Evolutionary conservation across 371 early-diverging fungal genomes (phyloP), one percentile per base, ranked within the genome.

Genomic region (Umbelopsis sp.): DNA sequence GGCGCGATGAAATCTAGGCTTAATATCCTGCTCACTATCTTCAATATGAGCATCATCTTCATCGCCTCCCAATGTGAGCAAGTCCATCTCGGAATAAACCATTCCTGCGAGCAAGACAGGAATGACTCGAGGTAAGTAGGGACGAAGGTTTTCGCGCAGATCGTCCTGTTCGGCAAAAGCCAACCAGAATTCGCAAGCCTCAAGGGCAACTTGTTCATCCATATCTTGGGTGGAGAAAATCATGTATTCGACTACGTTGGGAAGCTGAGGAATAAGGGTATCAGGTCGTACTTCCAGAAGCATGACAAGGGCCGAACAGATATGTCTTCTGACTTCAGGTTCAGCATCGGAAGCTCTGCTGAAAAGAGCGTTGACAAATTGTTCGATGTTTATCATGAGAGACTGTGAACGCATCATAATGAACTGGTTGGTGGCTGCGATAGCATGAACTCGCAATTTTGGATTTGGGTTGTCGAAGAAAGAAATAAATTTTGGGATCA

Each of bases 101-200:
- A 97, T 99, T 44, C 96, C 88, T 70, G 91, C 91, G 62, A 99
- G 85, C 65, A 99, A 85, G 14, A 94, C 92, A 37, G 97, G 96
- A n/a, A 98, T 87, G 22, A 98, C 85, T 68, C 87, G 83, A 50
- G 87, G 86, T 46, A 97, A 80, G 75, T 86, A 90, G 7, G 94
- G 94, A 66, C 86, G 89, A 63, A 99, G 80, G 51, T 92, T 85
- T 63, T 92, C 92, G 46, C 85, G 84, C 67, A 94, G 72, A 22
- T 87, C 88, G 48, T 94, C 93, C 70, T 93, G 94, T 76, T 99
- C 99, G 48, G 95, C 95, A 83, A 97, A 93, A 44, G 93, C 92
- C 37, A 97, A 80, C 97, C 97, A 99, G 79, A 99, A 98, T 78
- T 99, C 99, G 79, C 96, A 94, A 10, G 98, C 97, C 79, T 97